Percentiles rank a stretch among this genome's conserved stretches.
phyloP scores from a whole-genome alignment of 139 green algal species.

The Picochlorum costavermella region DNA sequence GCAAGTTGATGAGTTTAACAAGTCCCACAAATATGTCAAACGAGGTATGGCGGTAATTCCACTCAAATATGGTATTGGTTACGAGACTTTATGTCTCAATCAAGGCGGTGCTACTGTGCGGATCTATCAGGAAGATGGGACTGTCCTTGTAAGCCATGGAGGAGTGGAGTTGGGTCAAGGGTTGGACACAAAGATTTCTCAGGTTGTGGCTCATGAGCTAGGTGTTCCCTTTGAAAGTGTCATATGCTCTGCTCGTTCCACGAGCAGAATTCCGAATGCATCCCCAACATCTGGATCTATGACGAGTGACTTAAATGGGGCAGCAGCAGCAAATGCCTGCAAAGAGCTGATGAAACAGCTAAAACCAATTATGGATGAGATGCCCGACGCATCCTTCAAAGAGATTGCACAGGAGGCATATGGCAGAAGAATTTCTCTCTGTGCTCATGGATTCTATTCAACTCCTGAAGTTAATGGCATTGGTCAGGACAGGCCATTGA shows the following conservation, averaged over 20 bases:
- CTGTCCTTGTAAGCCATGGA: constrained; percentile 87
- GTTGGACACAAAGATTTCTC: constrained; percentile 93
- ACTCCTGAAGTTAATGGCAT: constrained; percentile 85
- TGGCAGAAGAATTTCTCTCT: constrained; percentile 78
- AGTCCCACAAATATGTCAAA: constrained; percentile 63
- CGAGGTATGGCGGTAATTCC: constrained; percentile 74
- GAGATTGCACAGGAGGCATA: constrained; percentile 69
- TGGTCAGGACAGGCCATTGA: constrained; percentile 72
- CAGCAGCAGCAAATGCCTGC: constrained; percentile 80
- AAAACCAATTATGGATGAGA: constrained; percentile 33
- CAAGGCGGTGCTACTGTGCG: constrained; percentile 87
- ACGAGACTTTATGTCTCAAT: constrained; percentile 55
- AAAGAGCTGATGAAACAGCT: constrained; percentile 71
- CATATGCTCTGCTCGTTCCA: constrained; percentile 86
- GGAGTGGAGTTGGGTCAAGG: constrained; percentile 98
- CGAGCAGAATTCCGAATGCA: constrained; percentile 95
- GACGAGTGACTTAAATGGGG: constrained; percentile 88
- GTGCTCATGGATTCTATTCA: constrained; percentile 87
- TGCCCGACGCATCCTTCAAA: constrained; percentile 20
- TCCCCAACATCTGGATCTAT: constrained; percentile 85
- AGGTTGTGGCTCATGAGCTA: constrained; percentile 73
- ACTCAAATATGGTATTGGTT: constrained; percentile 96
- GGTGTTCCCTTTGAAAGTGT: constrained; percentile 66
- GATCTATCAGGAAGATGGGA: constrained; percentile 78
- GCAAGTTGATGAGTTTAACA: constrained; percentile 57